Evolutionary conservation across 768 basidiomycete genomes (phyloP).

Genomic region (Lentinula sp.): DNA sequence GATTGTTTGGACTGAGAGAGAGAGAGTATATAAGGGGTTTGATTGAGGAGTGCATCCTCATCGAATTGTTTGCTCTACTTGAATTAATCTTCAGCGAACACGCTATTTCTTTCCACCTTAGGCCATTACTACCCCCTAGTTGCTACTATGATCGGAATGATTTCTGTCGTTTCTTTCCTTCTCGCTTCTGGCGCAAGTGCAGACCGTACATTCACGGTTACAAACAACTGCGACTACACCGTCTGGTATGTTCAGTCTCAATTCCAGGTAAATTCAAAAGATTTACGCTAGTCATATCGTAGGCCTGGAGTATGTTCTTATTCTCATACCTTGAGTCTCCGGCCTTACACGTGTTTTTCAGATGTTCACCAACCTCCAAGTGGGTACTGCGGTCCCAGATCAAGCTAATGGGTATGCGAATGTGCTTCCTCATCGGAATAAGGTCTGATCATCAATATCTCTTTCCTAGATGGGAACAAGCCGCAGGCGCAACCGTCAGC

Average conservation of each 20-base stretch:
- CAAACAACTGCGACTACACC: conserved; percentile 35
- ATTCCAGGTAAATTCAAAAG: too few relatives aligned
- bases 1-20: background rate
- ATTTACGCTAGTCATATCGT: background rate
- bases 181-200: background rate
- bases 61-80: background rate
- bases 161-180: background rate
- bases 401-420: conserved; percentile 25
- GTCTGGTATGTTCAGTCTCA: conserved; percentile 30
- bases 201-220: conserved; percentile 6
- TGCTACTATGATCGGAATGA: background rate
- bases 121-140: background rate
- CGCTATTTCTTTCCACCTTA: background rate
- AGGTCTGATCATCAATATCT: background rate
- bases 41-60: background rate
- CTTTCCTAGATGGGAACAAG: conserved; percentile 21
- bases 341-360: conserved; percentile 11
- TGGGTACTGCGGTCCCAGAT: conserved; percentile 28
- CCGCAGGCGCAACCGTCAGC: conserved; percentile 20
- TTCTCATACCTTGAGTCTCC: too few relatives aligned
- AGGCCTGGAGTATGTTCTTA: conserved; percentile 39
- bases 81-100: background rate
- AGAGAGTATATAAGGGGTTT: background rate
- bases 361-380: conserved; percentile 40
- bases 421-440: background rate